Evolutionary conservation across 805 yeast genomes (phyloP), one percentile per base, ranked within the genome.

Genomic region (Monosporozyma aerobia): DNA sequence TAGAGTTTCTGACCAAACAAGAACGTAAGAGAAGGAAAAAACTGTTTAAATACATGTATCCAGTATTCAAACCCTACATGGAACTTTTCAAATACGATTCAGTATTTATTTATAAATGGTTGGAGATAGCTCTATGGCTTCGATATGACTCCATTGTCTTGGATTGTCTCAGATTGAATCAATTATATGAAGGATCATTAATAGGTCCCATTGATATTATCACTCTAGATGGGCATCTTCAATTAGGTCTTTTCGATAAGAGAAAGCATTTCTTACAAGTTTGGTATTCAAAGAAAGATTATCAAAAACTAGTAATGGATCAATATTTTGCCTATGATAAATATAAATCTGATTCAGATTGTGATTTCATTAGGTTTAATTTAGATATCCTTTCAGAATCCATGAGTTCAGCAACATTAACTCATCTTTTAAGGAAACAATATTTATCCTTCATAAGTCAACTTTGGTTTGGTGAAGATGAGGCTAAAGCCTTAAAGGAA

Each of bases 81-180:
- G 56, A 54, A 11, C 55, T 62, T 19, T 67, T 64, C 53, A 64
- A 59, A 41, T 59, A 64, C 47, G 45, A 57, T n/a, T 61, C 61
- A 1, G 52, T 53, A 5, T 49, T 64, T 22, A 49, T 64, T 3
- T 54, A 52, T 13, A 30, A 52, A 13, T 68, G 70, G 69, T 47
- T 64, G 4, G 54, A 54, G 5, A 61, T 57, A 50, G 53, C 63
- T 3, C 43, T 57, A 2, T 63, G 67, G 64, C 48, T 67, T 19
- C 49, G 65, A 16, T 66, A 62, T 50, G 71, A 68, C 52, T 51
- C 62, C 13, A 54, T 68, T n/a, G 55, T 62, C 11, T 49, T 64
- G 39, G 71, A 68, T 53, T 59, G 62, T 47, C 41, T 68, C 32
- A 48, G 68, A 33, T 13, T 67, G 9, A 63, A 64, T 47, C 63